phyloP scores from a whole-genome alignment of 2,329 filamentous ascomycete species.

The Plenodomus tracheiphilus region DNA sequence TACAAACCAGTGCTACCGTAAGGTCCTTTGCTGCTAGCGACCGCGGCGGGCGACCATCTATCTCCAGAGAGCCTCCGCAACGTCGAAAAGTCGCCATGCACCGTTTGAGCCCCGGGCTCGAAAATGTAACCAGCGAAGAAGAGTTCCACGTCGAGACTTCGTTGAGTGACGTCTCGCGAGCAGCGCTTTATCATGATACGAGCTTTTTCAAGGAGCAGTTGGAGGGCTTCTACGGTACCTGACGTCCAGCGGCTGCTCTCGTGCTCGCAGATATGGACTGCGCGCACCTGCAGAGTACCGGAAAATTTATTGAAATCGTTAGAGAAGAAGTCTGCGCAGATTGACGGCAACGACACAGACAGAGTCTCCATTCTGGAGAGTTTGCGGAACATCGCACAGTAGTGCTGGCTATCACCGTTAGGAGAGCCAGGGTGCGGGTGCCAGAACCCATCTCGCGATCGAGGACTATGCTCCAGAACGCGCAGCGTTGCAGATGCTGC shows the following conservation, averaged over 20 bases:
- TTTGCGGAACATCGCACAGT: slow-evolving; percentile 52
- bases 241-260: slow-evolving; percentile 41
- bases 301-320: slow-evolving; percentile 50
- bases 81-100: slow-evolving; percentile 54
- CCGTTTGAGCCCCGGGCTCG: slow-evolving; percentile 49
- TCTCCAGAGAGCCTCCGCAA: slow-evolving; percentile 47
- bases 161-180: slow-evolving; percentile 40
- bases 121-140: slow-evolving; percentile 59
- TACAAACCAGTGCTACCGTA: slow-evolving; percentile 56
- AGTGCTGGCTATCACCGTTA: slow-evolving; percentile 50
- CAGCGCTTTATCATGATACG: slow-evolving; percentile 45
- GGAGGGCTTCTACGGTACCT: slow-evolving; percentile 42
- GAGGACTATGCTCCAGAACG: slow-evolving; percentile 57
- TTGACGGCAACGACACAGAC: slow-evolving; percentile 53
- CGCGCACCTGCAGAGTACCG: slow-evolving; percentile 55
- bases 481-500: slow-evolving; percentile 53
- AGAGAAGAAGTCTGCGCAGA: slow-evolving; percentile 53
- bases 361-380: slow-evolving; percentile 54
- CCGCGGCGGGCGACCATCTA: slow-evolving; percentile 46
- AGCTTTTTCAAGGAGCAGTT: slow-evolving; percentile 46
- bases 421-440: slow-evolving; percentile 54
- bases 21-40: slow-evolving; percentile 51
- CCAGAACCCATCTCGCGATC: slow-evolving; percentile 56
- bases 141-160: slow-evolving; percentile 52
- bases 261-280: slow-evolving; percentile 52